These are phyloP conservation scores for Talaromyces marneffei DNA, from an alignment of 2,329 filamentous ascomycete species.

Conservation along the genomic window DNA sequence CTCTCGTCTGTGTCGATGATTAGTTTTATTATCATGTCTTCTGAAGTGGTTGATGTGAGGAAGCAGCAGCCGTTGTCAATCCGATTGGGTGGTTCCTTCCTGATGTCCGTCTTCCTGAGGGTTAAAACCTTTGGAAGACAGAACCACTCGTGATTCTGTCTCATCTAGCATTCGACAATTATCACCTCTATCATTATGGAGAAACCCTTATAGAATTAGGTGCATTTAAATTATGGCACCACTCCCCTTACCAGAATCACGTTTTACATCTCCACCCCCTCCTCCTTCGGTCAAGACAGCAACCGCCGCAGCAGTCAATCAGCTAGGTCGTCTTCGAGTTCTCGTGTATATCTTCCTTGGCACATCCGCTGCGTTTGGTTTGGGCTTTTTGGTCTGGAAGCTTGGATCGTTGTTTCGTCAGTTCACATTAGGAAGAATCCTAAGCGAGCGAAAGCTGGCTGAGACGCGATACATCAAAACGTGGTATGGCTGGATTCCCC, in stretches of 20 bases:
- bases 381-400: constrained; percentile 37
- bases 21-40: background rate
- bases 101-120: background rate
- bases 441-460: constrained; percentile 26
- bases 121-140: background rate
- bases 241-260: background rate
- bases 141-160: background rate
- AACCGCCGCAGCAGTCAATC: background rate
- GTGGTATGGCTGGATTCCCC: constrained; percentile 40
- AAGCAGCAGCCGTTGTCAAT: background rate
- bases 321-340: constrained; percentile 25
- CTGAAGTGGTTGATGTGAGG: background rate
- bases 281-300: constrained; percentile 12
- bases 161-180: background rate
- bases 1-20: background rate
- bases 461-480: constrained; percentile 34
- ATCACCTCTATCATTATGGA: constrained; percentile 13
- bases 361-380: constrained; percentile 34
- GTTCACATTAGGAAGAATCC: constrained; percentile 31
- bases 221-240: constrained; percentile 9
- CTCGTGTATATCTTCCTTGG: constrained; percentile 32
- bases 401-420: constrained; percentile 31
- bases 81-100: background rate
- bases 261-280: background rate
- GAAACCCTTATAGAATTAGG: background rate